phyloP scores from a whole-genome alignment of 768 basidiomycete genomes.

The Kwoniella newhampshirensis region DNA sequence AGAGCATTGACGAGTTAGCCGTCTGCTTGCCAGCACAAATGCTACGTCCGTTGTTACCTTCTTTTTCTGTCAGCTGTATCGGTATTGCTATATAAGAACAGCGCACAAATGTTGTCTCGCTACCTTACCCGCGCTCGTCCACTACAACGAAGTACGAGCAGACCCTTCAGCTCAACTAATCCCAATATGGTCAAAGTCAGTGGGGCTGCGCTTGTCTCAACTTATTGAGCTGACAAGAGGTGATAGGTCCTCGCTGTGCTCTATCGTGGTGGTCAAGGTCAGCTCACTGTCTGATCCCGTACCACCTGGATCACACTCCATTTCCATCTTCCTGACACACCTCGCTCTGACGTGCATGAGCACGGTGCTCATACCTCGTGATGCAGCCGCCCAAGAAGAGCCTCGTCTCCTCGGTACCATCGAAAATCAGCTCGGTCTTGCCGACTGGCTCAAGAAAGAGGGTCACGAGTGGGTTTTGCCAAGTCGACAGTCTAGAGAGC shows the following conservation, averaged over 20 bases:
- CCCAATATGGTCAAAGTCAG: conserved; percentile 34
- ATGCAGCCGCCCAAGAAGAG: conserved; percentile 51
- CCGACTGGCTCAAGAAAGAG: conserved; percentile 65
- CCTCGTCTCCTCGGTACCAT: conserved; percentile 50
- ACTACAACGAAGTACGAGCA: neutral
- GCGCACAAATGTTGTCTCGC: neutral
- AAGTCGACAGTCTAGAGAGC: neutral
- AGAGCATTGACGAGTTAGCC: too few relatives aligned
- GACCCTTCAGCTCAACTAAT: conserved; percentile 8
- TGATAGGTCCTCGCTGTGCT: conserved; percentile 33
- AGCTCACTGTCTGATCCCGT: neutral
- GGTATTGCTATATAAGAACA: too few relatives aligned
- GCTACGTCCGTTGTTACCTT: too few relatives aligned
- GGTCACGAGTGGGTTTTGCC: conserved; percentile 63
- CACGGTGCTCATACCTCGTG: too few relatives aligned
- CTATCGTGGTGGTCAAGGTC: conserved; percentile 38
- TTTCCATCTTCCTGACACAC: neutral
- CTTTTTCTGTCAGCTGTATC: too few relatives aligned
- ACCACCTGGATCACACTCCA: too few relatives aligned
- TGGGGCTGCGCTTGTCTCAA: neutral
- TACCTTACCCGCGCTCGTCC: neutral
- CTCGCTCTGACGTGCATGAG: too few relatives aligned
- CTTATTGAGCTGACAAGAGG: neutral
- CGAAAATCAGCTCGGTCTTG: conserved; percentile 67
- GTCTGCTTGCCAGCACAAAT: too few relatives aligned